Base-by-base conservation (phyloP, 164 flowering plant species). In the Nelumbo lutea region DNA sequence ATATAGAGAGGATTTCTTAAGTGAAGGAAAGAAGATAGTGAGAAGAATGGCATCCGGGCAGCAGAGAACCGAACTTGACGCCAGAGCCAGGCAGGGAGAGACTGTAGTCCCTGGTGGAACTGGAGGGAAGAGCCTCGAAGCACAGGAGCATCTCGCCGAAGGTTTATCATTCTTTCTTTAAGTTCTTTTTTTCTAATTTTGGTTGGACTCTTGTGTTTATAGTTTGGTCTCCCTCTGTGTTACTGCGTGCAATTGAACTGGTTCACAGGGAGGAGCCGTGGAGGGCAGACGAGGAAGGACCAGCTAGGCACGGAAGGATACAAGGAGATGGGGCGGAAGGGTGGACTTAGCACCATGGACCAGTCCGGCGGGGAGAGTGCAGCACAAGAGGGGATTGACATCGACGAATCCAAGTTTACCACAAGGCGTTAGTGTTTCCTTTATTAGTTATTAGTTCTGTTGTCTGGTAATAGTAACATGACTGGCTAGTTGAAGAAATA, bases 61-160 rank as follows among this genome's bases (percentile, higher is more conserved):
- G 53, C 80, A 76, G 45, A 75, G 83, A 63, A 58, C 61, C 1
- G 82, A 88, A 45, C 87, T 90, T 1, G 94, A 92, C 71, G 81
- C 75, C 1, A 81, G 79, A 84, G 97, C 93, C 1, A 78, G 79
- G 77, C 83, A 82, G 43, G 96, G 96, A 38, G 88, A 90, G 83
- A 88, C 92, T 1, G 96, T 90, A 0, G 77, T 88, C 42, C 96
- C 91, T 11, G 92, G 89, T 8, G 96, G 92, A 0, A 90, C 91
- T 0, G 91, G 96, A 10, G 96, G 96, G 61, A 87, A 83, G 77
- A 87, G 89, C 84, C 87, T 87, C 5, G 90, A 86, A 73, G 98
- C 98, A 42, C 96, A 90, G 62, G 87, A 88, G 55, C 89, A 84
- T 69, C 87, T 93, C 0, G 91, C 93, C 43, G 90, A 90, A 81